Percentiles rank a stretch among this genome's conserved stretches.
phyloP scores from a whole-genome alignment of 345 rosid genomes.

The Trapa incisa region DNA sequence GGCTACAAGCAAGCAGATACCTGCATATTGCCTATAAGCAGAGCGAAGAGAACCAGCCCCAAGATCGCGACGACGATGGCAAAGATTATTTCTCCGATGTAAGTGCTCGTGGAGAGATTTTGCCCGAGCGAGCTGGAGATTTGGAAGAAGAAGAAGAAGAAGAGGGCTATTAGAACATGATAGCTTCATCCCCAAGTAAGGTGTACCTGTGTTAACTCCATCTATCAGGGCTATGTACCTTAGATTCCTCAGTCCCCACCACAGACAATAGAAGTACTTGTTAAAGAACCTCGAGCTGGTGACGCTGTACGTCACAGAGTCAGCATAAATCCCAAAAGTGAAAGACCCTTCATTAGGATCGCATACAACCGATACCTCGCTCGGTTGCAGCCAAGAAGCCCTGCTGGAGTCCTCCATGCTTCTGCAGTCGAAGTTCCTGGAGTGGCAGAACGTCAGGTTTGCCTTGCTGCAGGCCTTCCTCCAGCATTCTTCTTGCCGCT shows the following conservation, averaged over 20 bases:
- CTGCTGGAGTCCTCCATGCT: slow-evolving; percentile 13
- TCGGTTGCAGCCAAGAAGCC: slow-evolving; percentile 19
- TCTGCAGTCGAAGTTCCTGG: slow-evolving; percentile 23
- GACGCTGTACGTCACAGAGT: slow-evolving; percentile 21
- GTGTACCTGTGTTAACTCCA: not conserved
- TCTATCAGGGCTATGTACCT: slow-evolving; percentile 15
- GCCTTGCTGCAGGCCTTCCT: slow-evolving; percentile 19
- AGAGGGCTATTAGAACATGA: not conserved
- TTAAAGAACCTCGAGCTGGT: slow-evolving; percentile 21
- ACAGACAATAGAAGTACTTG: slow-evolving; percentile 35
- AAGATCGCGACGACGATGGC: slow-evolving; percentile 25
- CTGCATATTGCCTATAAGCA: slow-evolving; percentile 47
- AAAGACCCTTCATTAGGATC: slow-evolving; percentile 12
- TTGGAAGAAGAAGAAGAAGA: not conserved
- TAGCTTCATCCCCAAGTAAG: not conserved
- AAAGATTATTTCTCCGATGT: slow-evolving; percentile 29
- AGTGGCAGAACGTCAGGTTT: slow-evolving; percentile 11
- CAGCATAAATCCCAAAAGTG: slow-evolving; percentile 31
- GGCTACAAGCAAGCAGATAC: slow-evolving; percentile 11
- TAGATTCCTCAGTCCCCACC: slow-evolving; percentile 44
- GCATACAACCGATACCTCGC: slow-evolving; percentile 24
- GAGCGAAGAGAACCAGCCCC: slow-evolving; percentile 35
- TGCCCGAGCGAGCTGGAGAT: slow-evolving; percentile 37
- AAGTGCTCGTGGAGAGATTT: slow-evolving; percentile 29
- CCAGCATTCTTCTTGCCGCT: slow-evolving; percentile 39